Evolutionary conservation across 768 basidiomycete species (phyloP).

Genomic region (Agaricus sinodeliciosus): DNA sequence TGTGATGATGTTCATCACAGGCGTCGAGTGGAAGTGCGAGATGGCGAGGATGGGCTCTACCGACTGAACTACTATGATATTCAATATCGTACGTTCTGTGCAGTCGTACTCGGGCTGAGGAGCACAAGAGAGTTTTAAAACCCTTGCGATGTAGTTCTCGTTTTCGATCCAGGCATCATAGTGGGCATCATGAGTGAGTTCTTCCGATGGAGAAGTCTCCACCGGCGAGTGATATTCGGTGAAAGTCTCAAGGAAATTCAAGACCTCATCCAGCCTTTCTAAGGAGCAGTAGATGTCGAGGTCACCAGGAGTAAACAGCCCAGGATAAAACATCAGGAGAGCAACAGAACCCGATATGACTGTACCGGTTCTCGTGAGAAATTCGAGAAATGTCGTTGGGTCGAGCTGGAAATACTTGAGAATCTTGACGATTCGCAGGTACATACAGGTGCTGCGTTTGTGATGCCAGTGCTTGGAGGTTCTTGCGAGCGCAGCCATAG

Average conservation of each 20-base stretch:
- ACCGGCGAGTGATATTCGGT: constrained; percentile 1
- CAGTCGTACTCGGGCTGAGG: not conserved
- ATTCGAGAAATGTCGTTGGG: not conserved
- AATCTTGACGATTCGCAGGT: not conserved
- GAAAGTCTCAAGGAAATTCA: not conserved
- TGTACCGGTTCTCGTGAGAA: constrained; percentile 1
- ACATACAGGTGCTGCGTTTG: not conserved
- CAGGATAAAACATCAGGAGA: constrained; percentile 8
- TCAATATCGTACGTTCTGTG: not conserved
- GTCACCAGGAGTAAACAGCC: constrained; percentile 5
- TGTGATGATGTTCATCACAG: constrained; percentile 11
- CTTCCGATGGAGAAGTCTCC: not conserved
- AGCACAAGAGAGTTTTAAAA: not conserved
- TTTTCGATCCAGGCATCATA: not conserved
- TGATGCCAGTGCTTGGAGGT: constrained; percentile 7
- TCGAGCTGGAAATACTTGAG: constrained; percentile 1
- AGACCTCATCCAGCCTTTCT: not conserved
- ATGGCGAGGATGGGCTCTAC: not conserved
- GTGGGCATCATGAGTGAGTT: not conserved
- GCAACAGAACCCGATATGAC: constrained; percentile 9
- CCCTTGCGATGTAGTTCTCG: constrained; percentile 2
- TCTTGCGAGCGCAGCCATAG: not conserved
- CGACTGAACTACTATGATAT: constrained; percentile 1
- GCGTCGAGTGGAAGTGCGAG: constrained; percentile 9
- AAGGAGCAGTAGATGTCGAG: constrained; percentile 8